Conservation (phyloP, 257 asterid genomes). For the Fraxinus excelsior region DNA sequence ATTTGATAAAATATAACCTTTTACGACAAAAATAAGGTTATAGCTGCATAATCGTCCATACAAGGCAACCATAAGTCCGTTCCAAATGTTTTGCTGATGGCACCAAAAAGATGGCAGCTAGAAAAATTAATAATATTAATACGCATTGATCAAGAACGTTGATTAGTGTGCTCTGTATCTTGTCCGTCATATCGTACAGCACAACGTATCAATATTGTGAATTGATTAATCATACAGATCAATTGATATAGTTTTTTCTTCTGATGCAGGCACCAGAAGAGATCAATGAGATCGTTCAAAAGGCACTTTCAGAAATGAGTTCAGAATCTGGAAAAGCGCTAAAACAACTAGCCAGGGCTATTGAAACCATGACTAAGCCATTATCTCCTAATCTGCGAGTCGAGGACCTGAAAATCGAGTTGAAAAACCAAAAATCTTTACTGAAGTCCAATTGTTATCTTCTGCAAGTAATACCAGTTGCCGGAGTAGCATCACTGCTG, state of each 20-base stretch:
- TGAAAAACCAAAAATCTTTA: conserved; percentile 42
- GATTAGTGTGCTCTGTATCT: not conserved
- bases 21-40: not conserved
- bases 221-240: not conserved
- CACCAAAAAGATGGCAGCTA: not conserved
- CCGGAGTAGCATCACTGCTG: conserved; percentile 63
- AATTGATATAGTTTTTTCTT: not conserved
- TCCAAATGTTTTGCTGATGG: not conserved
- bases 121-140: too few species aligned
- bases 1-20: too few species aligned
- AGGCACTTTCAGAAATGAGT: conserved; percentile 46
- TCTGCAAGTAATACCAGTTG: conserved; percentile 44
- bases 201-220: not conserved
- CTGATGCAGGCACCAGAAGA: conserved; percentile 52
- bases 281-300: conserved; percentile 35
- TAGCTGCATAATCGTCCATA: not conserved
- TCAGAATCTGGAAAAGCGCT: conserved; percentile 63
- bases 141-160: not conserved
- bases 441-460: conserved; percentile 48
- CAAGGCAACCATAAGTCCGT: not conserved
- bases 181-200: not conserved
- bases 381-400: conserved; percentile 35
- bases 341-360: conserved; percentile 53
- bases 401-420: conserved; percentile 39
- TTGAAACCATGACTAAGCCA: conserved; percentile 55